phyloP scores from a whole-genome alignment of 768 basidiomycete genomes.

The Lactarius deliciosus region DNA sequence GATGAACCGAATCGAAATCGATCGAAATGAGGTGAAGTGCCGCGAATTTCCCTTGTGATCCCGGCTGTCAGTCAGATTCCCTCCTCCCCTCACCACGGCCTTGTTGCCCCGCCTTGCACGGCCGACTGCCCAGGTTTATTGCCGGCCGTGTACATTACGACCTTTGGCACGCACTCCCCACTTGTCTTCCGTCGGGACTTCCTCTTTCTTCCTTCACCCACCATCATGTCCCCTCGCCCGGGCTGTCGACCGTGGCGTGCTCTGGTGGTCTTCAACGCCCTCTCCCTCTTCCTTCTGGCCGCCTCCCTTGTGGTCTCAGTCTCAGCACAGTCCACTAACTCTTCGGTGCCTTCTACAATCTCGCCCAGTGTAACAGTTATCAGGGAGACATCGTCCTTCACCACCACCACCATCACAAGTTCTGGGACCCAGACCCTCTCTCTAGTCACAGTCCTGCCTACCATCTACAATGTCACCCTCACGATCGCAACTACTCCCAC shows the following conservation, averaged over 20 bases:
- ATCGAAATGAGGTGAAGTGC: neutral
- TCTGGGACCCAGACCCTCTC: conserved; percentile 50
- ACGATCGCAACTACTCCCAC: conserved; percentile 51
- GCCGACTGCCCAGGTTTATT: neutral
- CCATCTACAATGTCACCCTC: conserved; percentile 59
- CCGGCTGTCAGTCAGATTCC: neutral
- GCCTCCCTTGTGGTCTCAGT: conserved; percentile 32
- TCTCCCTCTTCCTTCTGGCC: conserved; percentile 30
- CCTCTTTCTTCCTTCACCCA: conserved; percentile 28
- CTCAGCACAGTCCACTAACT: conserved; percentile 22
- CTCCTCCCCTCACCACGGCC: neutral
- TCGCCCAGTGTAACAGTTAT: conserved; percentile 43
- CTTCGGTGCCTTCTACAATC: conserved; percentile 16
- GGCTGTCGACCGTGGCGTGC: conserved; percentile 31
- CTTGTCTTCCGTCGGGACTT: conserved; percentile 1
- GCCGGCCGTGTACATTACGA: conserved; percentile 9
- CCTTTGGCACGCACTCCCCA: neutral
- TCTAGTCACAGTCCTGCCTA: conserved; percentile 57
- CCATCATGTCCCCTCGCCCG: conserved; percentile 34
- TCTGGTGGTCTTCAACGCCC: conserved; percentile 22
- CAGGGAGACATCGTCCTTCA: conserved; percentile 51
- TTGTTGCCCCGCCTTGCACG: neutral
- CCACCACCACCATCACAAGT: conserved; percentile 41
- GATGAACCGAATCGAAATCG: neutral
- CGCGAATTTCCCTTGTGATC: neutral